Conservation (phyloP, 2,329 filamentous ascomycete species). For the Diaporthe ampelina region DNA sequence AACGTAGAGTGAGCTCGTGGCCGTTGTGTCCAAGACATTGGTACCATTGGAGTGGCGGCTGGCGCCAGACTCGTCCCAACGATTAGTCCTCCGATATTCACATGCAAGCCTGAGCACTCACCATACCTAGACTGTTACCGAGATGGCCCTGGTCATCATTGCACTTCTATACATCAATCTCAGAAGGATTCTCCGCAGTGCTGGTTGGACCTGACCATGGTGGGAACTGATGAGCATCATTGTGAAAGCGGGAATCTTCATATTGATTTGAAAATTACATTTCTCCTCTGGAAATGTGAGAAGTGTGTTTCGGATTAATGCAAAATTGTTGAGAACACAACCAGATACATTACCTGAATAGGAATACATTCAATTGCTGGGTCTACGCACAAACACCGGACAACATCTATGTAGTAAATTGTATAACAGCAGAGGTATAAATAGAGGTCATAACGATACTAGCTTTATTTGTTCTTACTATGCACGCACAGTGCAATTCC, state of each 20-base stretch:
- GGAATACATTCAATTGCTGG: not conserved
- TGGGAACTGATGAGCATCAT: not conserved
- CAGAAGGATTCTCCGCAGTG: not conserved
- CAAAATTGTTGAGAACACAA: too few species aligned
- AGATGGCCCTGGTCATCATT: not conserved
- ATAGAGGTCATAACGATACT: not conserved
- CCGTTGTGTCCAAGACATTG: not conserved
- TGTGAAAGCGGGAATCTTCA: not conserved
- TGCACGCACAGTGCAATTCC: slow-evolving; percentile 90
- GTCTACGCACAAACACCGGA: not conserved
- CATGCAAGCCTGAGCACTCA: not conserved
- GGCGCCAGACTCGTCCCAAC: not conserved
- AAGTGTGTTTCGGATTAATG: not conserved
- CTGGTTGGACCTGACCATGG: not conserved
- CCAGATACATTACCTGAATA: not conserved
- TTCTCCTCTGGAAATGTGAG: not conserved
- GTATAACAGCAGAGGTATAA: not conserved
- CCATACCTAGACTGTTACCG: not conserved
- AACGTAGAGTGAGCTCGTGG: not conserved
- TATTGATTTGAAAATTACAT: not conserved
- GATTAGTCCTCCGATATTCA: not conserved
- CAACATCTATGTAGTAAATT: not conserved
- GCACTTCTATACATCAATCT: not conserved
- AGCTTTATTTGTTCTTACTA: slow-evolving; percentile 61
- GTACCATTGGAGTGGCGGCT: not conserved